A percentile compares a stretch with the other conserved stretches of the same genome.
Conservation (phyloP, 495 filamentous ascomycete genomes). For the Penicillium egyptiacum region DNA sequence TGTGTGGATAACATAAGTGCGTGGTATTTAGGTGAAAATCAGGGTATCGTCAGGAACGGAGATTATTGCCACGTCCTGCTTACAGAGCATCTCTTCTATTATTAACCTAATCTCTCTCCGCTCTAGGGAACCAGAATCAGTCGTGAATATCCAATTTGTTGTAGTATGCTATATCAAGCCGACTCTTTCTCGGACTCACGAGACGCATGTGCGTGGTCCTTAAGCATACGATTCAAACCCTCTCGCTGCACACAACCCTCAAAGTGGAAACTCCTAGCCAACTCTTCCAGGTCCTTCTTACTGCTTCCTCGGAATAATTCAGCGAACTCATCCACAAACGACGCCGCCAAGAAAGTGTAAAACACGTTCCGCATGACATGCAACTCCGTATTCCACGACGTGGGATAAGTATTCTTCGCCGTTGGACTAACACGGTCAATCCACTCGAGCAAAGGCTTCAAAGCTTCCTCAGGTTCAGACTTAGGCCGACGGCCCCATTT, state of each 20-base stretch:
- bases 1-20: conserved; percentile 23
- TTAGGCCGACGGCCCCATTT: conserved; percentile 53
- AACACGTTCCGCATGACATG: conserved; percentile 53
- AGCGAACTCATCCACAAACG: conserved; percentile 58
- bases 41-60: neutral
- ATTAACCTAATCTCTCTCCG: neutral
- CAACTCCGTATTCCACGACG: conserved; percentile 55
- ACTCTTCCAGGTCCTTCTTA: conserved; percentile 53
- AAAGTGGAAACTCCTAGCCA: conserved; percentile 57
- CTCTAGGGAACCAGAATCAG: neutral
- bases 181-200: neutral
- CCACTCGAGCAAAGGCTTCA: conserved; percentile 43
- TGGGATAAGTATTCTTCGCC: conserved; percentile 53
- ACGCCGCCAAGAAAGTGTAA: conserved; percentile 53
- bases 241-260: conserved; percentile 57
- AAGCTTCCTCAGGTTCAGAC: conserved; percentile 34
- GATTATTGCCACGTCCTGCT: conserved; percentile 20
- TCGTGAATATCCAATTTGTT: neutral
- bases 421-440: conserved; percentile 42
- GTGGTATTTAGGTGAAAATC: conserved; percentile 9
- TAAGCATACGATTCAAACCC: conserved; percentile 56
- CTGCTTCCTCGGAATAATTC: conserved; percentile 55
- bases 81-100: neutral
- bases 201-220: conserved; percentile 33
- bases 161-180: neutral